phyloP scores from a whole-genome alignment of 176 grass and related monocot genomes.

The Bonia amplexicaulis region DNA sequence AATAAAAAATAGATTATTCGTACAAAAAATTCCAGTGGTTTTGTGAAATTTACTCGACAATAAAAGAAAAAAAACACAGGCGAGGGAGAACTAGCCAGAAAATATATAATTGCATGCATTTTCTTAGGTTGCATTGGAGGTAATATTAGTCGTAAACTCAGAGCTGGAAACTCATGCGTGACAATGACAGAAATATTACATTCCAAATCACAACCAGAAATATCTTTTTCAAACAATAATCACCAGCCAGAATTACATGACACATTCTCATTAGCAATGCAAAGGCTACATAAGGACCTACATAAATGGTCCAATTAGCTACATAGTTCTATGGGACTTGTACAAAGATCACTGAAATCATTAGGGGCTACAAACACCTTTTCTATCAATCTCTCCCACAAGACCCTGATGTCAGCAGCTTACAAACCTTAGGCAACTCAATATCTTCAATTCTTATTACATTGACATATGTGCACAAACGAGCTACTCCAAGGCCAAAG shows the following conservation, averaged over 20 bases:
- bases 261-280: background rate
- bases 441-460: background rate
- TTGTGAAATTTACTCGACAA: no score
- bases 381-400: conserved; percentile 4
- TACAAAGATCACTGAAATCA: conserved; percentile 22
- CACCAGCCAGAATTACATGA: background rate
- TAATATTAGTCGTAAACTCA: background rate
- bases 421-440: conserved; percentile 6
- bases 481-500: conserved; percentile 9
- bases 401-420: background rate
- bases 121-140: background rate
- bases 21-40: no score
- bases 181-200: background rate
- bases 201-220: background rate
- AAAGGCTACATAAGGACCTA: background rate
- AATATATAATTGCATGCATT: background rate
- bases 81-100: background rate
- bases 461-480: background rate
- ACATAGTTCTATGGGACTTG: background rate
- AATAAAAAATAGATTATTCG: no score
- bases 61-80: background rate
- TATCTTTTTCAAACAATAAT: background rate
- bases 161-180: background rate
- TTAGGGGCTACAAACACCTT: background rate
- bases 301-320: background rate